These are phyloP conservation scores for Pythium sukuiense DNA, from an alignment of 352 stramenopile species.

Conservation along the genomic window DNA sequence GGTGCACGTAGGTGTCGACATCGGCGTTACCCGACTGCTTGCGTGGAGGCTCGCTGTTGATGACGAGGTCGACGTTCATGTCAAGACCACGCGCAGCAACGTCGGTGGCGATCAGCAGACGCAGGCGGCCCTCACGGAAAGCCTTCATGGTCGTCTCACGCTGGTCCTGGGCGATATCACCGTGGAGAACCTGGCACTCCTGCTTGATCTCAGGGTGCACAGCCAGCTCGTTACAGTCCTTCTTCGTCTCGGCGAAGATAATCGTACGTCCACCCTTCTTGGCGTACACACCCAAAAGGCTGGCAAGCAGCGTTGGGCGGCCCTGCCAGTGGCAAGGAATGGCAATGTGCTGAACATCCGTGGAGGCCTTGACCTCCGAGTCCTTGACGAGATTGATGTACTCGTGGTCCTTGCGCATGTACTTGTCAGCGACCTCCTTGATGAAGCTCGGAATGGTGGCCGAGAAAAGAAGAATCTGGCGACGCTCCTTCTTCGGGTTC, in stretches of 20 bases:
- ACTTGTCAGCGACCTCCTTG: constrained; percentile 88
- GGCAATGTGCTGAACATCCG: constrained; percentile 92
- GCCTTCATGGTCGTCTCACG: constrained; percentile 97
- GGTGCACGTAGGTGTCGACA: constrained; percentile 98
- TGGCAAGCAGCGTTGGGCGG: constrained; percentile 71
- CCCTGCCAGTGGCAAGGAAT: constrained; percentile 92
- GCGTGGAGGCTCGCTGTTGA: constrained; percentile 93
- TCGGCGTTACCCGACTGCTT: constrained; percentile 87
- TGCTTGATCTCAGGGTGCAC: constrained; percentile 89
- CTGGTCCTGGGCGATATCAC: constrained; percentile 96
- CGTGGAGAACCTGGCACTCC: constrained; percentile 92
- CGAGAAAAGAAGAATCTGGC: constrained; percentile 92
- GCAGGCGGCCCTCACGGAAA: constrained; percentile 94
- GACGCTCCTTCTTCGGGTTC: constrained; percentile 47
- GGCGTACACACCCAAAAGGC: constrained; percentile 76
- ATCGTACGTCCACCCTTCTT: constrained; percentile 91
- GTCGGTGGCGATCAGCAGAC: constrained; percentile 96
- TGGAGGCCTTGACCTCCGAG: constrained; percentile 86
- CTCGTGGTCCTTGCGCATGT: constrained; percentile 88
- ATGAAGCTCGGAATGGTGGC: constrained; percentile 94
- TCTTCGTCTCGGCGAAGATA: constrained; percentile 95
- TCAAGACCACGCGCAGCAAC: constrained; percentile 96
- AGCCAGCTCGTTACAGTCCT: constrained; percentile 92
- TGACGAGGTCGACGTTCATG: constrained; percentile 96
- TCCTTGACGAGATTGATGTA: constrained; percentile 93